These are phyloP conservation scores for Talaromyces sp. DNA, from an alignment of 2,329 filamentous ascomycete genomes.

Conservation along the genomic window DNA sequence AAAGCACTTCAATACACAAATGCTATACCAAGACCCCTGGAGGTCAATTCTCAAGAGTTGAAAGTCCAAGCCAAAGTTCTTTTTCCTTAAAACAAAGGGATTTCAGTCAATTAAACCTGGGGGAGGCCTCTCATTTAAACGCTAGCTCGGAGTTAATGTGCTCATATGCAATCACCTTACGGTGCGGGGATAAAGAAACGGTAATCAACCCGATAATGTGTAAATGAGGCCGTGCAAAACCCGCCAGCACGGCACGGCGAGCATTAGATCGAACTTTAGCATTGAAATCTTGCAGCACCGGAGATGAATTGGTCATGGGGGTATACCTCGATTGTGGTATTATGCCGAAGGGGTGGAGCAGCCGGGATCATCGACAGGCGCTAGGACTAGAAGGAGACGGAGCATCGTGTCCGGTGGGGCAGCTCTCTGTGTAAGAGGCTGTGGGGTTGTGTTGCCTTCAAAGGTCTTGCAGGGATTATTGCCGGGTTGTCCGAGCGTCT, in stretches of 20 bases:
- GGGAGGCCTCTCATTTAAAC: no score
- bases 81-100: no score
- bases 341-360: conserved; percentile 1
- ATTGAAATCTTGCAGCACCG: conserved; percentile 1
- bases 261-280: conserved; percentile 8
- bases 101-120: no score
- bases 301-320: conserved; percentile 14
- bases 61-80: not conserved
- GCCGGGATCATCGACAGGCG: not conserved
- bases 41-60: not conserved
- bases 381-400: conserved; percentile 25
- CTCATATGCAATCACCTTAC: no score
- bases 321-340: not conserved
- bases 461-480: no score
- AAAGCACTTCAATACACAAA: not conserved
- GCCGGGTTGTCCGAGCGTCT: no score
- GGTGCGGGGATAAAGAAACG: no score
- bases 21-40: not conserved
- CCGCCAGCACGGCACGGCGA: not conserved
- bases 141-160: no score
- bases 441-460: not conserved
- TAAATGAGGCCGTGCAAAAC: no score
- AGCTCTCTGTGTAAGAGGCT: not conserved
- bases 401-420: conserved; percentile 11
- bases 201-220: no score